Evolutionary conservation across 495 filamentous ascomycete genomes (phyloP), one percentile per base, ranked within the genome.

Genomic region (Podospora conica): DNA sequence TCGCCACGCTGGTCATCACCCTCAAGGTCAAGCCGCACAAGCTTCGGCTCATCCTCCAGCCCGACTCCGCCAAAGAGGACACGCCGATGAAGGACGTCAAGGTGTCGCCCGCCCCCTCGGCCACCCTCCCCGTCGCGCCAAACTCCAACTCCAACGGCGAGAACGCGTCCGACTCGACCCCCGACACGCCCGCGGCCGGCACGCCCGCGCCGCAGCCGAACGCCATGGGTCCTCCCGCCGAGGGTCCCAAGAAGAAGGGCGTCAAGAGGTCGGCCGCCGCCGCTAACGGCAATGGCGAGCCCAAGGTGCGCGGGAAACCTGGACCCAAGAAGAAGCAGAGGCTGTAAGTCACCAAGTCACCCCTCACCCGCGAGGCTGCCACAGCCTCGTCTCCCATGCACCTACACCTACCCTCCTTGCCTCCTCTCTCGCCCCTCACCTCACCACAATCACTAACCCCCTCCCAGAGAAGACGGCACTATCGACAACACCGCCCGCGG

Each of bases 251-350:
- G 75, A 83, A 88, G 78, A 85, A 90, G 83, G 79, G 86, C 61
- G 73, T 82, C 74, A 70, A 81, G 84, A 70, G 77, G 71, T 69
- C 71, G 65, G 64, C 77, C 65, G 75, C 79, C 59, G 80, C 60
- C 63, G 80, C 82, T 21, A 84, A 87, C 70, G 84, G 80, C 48
- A 80, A 75, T 55, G 78, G 79, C 29, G 74, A 77, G 61, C 69
- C 69, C 25, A 92, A 91, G 78, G 82, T 87, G 40, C 80, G 90
- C 68, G 90, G 91, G 64, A 93, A 96, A 81, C 93, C 95, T 8
- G 92, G 92, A 20, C 92, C 94, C 0, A 98, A 97, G 85, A 97
- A 96, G 85, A 93, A 94, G 78, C 87, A 90, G 69, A 87, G 86
- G 84, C 79, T 96, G 95, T 98, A 89, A 85, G 91, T 88, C 64